Percentiles rank a stretch among this genome's conserved stretches.
phyloP scores from a whole-genome alignment of 306 rosid genomes.

The Malus sieversii region DNA sequence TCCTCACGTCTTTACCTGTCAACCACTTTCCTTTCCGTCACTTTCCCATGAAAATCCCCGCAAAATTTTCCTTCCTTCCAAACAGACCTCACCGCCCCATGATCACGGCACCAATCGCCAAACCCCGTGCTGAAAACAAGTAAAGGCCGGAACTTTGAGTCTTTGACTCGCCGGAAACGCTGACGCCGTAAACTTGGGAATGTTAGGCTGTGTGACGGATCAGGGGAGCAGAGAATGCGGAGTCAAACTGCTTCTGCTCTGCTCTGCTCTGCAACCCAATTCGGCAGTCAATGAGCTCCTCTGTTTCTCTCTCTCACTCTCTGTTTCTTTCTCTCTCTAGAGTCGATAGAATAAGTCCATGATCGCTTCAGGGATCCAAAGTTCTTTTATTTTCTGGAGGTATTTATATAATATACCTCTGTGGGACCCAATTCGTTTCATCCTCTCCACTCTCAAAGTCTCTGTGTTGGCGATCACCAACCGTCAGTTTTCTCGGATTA shows the following conservation, averaged over 20 bases:
- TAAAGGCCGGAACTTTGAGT: not conserved
- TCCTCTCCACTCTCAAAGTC: not conserved
- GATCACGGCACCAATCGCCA: not conserved
- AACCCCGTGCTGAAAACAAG: not conserved
- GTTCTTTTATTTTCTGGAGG: not conserved
- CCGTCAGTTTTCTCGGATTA: not conserved
- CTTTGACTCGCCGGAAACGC: not conserved
- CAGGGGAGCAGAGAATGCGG: not conserved
- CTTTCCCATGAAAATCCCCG: not conserved
- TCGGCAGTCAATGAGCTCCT: not conserved
- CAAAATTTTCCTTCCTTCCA: not conserved
- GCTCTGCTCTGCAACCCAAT: not conserved
- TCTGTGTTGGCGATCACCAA: not conserved
- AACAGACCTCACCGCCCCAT: not conserved
- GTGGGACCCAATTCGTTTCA: conserved; percentile 8
- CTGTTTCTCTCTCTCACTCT: not conserved
- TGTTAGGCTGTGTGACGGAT: not conserved
- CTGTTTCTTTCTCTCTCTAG: not conserved
- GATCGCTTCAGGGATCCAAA: not conserved
- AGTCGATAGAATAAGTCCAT: not conserved
- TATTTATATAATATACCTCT: not conserved
- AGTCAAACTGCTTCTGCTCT: not conserved
- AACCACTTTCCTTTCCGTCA: conserved; percentile 1
- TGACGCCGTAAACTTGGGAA: not conserved
- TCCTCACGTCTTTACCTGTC: conserved; percentile 5